Percentiles rank a stretch among this genome's conserved stretches.
These are phyloP conservation scores for Colletotrichum brevisporum DNA, from an alignment of 2,329 filamentous ascomycete genomes.

Conservation along the genomic window DNA sequence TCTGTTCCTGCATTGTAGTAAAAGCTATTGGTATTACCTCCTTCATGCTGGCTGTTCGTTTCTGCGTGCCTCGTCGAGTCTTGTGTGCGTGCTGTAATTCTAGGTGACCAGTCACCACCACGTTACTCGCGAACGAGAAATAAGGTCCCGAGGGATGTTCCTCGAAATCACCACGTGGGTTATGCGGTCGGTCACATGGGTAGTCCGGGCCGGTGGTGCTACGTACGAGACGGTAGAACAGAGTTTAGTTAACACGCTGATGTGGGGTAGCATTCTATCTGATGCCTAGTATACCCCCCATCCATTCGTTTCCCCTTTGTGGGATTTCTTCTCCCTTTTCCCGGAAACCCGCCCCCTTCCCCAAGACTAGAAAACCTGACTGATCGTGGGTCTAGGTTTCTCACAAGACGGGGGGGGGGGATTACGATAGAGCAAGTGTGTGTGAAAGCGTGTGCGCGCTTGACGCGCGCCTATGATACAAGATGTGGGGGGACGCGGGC, in stretches of 20 bases:
- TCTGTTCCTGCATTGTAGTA: conserved; percentile 31
- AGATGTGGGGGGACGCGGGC: conserved; percentile 3
- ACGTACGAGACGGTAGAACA: not conserved
- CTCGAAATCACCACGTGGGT: not conserved
- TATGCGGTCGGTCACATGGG: not conserved
- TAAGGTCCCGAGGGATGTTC: not conserved
- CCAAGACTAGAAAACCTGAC: not conserved
- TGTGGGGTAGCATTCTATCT: conserved; percentile 30
- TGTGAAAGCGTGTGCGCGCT: conserved; percentile 1
- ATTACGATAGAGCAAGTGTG: conserved; percentile 13
- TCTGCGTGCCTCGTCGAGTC: not conserved
- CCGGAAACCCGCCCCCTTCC: not conserved
- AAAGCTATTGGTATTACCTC: conserved; percentile 36
- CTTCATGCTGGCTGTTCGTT: not conserved
- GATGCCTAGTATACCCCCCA: not conserved
- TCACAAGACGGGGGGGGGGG: conserved; percentile 7
- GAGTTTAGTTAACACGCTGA: not conserved
- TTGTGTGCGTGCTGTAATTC: not conserved
- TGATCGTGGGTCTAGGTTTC: not conserved
- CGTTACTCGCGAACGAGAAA: too few relatives aligned
- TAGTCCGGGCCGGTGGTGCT: too few relatives aligned
- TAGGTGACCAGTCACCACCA: too few relatives aligned
- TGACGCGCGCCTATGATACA: conserved; percentile 22
- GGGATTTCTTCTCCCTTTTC: conserved; percentile 1
- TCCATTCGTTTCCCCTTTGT: not conserved